Conservation (phyloP, 306 rosid genomes). For the Ormosia semicastrata region DNA sequence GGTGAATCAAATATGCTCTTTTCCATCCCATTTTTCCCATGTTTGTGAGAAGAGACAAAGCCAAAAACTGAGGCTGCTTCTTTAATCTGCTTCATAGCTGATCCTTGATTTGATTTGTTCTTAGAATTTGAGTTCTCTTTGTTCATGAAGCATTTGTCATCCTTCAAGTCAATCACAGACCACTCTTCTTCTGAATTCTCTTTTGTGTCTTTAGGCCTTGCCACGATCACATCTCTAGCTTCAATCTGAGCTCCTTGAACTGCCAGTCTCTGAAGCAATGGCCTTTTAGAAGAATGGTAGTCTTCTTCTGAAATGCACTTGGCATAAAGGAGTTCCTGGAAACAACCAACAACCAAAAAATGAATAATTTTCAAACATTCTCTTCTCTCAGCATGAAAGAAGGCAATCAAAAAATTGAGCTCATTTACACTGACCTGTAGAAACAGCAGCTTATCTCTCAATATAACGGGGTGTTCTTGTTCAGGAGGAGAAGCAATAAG, state of each 20-base stretch:
- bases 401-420: neutral
- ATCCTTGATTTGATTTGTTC: slow-evolving; percentile 50
- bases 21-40: slow-evolving; percentile 52
- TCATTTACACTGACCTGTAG: slow-evolving; percentile 61
- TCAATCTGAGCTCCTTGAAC: slow-evolving; percentile 81
- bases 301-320: slow-evolving; percentile 84
- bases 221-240: slow-evolving; percentile 62
- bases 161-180: slow-evolving; percentile 86
- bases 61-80: slow-evolving; percentile 82
- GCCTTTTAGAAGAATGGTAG: slow-evolving; percentile 85
- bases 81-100: slow-evolving; percentile 71
- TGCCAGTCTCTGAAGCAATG: slow-evolving; percentile 76
- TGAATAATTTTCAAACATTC: neutral
- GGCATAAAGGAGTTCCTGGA: slow-evolving; percentile 78
- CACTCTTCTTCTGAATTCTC: slow-evolving; percentile 72
- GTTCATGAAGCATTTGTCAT: slow-evolving; percentile 48
- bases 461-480: slow-evolving; percentile 57
- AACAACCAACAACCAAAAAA: neutral
- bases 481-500: slow-evolving; percentile 68
- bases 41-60: slow-evolving; percentile 50
- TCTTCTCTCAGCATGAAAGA: too few species aligned
- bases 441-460: slow-evolving; percentile 81
- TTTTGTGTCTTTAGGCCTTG: slow-evolving; percentile 37
- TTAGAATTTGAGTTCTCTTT: slow-evolving; percentile 57
- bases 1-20: slow-evolving; percentile 66